Evolutionary conservation across 768 basidiomycete genomes (phyloP).

Genomic region (Panaeolus papilionaceus): DNA sequence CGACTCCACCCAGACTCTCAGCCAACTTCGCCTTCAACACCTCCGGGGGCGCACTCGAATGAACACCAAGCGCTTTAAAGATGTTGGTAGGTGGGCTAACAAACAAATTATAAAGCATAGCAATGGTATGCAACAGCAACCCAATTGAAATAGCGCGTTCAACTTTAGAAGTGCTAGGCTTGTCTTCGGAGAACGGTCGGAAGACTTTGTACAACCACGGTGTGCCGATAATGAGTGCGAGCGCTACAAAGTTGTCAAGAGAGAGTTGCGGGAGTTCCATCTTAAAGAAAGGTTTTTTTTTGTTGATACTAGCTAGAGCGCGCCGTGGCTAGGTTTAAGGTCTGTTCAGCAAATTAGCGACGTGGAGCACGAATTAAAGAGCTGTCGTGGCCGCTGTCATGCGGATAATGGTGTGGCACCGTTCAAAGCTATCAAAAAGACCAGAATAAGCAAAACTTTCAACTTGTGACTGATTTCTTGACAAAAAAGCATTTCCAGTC

Average conservation of each 20-base stretch:
- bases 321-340: not conserved
- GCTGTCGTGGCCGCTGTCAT: constrained; percentile 5
- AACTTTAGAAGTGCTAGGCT: constrained; percentile 15
- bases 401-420: constrained; percentile 8
- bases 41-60: constrained; percentile 61
- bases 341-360: not conserved
- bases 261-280: constrained; percentile 29
- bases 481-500: not conserved
- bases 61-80: constrained; percentile 60
- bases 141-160: constrained; percentile 37
- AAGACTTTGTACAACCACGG: constrained; percentile 32
- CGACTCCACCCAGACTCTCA: constrained; percentile 41
- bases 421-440: not conserved
- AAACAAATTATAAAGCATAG: constrained; percentile 50
- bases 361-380: not conserved
- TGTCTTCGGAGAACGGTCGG: constrained; percentile 25
- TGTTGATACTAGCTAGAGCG: not conserved
- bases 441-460: not conserved
- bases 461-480: not conserved
- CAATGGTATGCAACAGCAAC: constrained; percentile 57
- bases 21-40: constrained; percentile 53
- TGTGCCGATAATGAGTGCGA: constrained; percentile 31
- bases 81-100: constrained; percentile 64
- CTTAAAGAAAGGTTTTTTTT: not conserved
- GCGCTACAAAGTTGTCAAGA: constrained; percentile 28